A percentile compares a stretch with the other conserved stretches of the same genome.
These are phyloP conservation scores for Calonectria pteridis DNA, from an alignment of 2,329 filamentous ascomycete species.

Conservation along the genomic window DNA sequence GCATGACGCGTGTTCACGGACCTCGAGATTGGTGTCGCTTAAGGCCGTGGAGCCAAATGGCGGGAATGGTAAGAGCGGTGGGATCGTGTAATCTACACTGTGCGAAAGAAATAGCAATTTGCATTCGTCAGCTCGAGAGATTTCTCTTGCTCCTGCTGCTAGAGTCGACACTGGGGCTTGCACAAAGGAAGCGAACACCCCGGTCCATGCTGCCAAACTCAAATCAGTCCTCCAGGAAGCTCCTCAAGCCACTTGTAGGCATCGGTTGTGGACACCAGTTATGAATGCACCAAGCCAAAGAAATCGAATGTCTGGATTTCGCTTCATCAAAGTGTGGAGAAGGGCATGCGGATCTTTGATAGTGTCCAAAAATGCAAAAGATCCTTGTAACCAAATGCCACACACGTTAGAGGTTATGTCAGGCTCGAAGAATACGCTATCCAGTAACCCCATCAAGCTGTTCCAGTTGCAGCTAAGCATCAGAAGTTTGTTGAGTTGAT, in stretches of 20 bases:
- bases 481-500: slow-evolving; percentile 34
- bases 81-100: slow-evolving; percentile 10
- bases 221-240: slow-evolving; percentile 35
- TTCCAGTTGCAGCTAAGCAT: slow-evolving; percentile 36
- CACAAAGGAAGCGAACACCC: slow-evolving; percentile 30
- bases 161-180: slow-evolving; percentile 16
- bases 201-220: slow-evolving; percentile 32
- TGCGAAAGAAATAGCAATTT: slow-evolving; percentile 34
- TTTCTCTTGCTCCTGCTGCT: not conserved
- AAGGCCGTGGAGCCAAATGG: slow-evolving; percentile 33
- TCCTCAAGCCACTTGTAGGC: slow-evolving; percentile 19
- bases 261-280: slow-evolving; percentile 15
- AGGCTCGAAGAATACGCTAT: slow-evolving; percentile 38
- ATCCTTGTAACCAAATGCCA: slow-evolving; percentile 35
- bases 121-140: slow-evolving; percentile 38
- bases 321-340: slow-evolving; percentile 26
- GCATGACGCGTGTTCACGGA: slow-evolving; percentile 30
- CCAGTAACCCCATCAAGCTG: slow-evolving; percentile 30
- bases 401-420: slow-evolving; percentile 34
- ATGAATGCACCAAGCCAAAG: slow-evolving; percentile 40
- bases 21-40: slow-evolving; percentile 33
- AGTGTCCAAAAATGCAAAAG: slow-evolving; percentile 32
- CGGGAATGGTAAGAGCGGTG: slow-evolving; percentile 33
- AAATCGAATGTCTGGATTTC: slow-evolving; percentile 33
- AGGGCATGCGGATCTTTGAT: slow-evolving; percentile 23